Conservation (phyloP, 2,329 filamentous ascomycete genomes). For the Huntiella savannae region DNA sequence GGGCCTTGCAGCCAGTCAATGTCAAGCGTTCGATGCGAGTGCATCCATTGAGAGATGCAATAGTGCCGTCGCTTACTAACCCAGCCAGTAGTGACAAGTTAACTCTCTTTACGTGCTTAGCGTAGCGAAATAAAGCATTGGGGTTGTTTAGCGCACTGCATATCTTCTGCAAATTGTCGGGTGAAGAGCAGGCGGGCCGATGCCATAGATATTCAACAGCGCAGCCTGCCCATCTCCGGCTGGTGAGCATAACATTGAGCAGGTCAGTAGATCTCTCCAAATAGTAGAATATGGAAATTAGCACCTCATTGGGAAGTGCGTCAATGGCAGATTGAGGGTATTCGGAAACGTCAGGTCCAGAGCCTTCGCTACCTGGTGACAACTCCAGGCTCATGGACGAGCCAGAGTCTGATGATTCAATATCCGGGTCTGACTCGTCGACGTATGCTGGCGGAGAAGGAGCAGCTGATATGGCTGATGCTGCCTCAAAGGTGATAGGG, state of each 20-base stretch:
- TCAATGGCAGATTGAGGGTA: constrained; percentile 43
- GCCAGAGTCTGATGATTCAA: constrained; percentile 74
- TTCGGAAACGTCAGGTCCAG: too few species aligned
- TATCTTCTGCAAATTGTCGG: constrained; percentile 62
- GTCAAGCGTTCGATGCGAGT: constrained; percentile 85
- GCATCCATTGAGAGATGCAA: constrained; percentile 64
- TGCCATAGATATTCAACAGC: constrained; percentile 91
- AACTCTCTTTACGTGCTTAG: constrained; percentile 74
- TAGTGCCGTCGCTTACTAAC: constrained; percentile 70
- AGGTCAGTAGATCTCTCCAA: constrained; percentile 59
- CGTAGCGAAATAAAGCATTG: constrained; percentile 73
- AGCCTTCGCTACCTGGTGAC: too few species aligned
- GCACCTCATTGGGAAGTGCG: constrained; percentile 77
- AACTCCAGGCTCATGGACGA: constrained; percentile 61
- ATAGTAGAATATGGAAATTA: constrained; percentile 82
- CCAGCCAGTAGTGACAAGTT: constrained; percentile 67
- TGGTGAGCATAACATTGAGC: constrained; percentile 81
- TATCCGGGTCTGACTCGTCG: constrained; percentile 87
- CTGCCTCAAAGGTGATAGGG: constrained; percentile 19
- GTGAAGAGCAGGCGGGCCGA: constrained; percentile 74
- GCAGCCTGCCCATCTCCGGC: constrained; percentile 79
- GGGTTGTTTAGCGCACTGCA: constrained; percentile 55
- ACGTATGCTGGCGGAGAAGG: constrained; percentile 46
- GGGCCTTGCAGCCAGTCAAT: constrained; percentile 66
- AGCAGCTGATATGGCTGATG: constrained; percentile 43